Base-by-base conservation (phyloP, 139 green algal genomes). In the Microglena sp. region DNA sequence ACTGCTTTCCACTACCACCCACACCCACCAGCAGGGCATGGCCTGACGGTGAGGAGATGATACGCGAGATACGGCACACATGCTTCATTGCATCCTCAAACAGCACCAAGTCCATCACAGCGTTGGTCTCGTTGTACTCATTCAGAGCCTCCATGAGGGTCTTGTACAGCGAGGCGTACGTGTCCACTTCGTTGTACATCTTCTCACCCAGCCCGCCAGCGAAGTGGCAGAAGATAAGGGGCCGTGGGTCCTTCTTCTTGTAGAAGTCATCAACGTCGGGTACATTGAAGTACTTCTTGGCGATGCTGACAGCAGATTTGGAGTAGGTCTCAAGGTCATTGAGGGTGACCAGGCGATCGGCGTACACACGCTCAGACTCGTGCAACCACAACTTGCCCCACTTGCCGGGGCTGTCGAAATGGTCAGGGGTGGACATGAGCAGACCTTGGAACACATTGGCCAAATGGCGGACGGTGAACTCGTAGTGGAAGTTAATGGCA, bases 71-170 rank as follows among this genome's bases (percentile, higher is more conserved):
- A 45, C 89, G 82, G 66, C 84, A 90, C 26, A 95, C 79, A 68
- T 95, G 89, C 81, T 91, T 91, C 79, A 95, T 87, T 31, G 89
- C 89, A 59, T 95, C 89, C 68, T 95, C 89, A 76, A 95, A 95
- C 45, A 95, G 74, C 45, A 95, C 89, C 64, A 95, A 75, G 71
- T 93, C 84, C 87, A 93, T 93, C 28, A 90, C 83, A 5, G 89
- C 83, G 59, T 92, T 93, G 44, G 87, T 92, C 68, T 95, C 89
- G 69, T 95, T 95, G 78, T 95, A 93, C 78, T 95, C 89, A 60
- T 75, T 64, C 62, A 91, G 75, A 3, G 86, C 84, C 66, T 90
- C 87, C 28, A 79, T 87, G 21, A 94, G 79, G 28, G 77, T 88
- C 66, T 87, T 90, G 80, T 84, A 85, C 64, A 94, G 69, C 26